Percentiles rank a stretch among this genome's conserved stretches.
phyloP scores from a whole-genome alignment of 305 asterid species.

The Withania somnifera region DNA sequence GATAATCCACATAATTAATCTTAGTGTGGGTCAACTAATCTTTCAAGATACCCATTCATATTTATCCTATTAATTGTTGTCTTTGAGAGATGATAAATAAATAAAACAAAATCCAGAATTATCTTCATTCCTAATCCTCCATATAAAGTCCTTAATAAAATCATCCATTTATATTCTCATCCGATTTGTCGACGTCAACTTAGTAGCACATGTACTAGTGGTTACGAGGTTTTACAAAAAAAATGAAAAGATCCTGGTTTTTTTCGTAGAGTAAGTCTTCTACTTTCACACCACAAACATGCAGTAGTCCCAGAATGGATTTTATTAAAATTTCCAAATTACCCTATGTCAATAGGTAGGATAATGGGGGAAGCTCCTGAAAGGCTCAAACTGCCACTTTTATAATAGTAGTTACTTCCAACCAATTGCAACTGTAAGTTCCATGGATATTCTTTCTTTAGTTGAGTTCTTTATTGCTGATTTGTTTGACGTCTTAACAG shows the following conservation, averaged over 20 bases:
- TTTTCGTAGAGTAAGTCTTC: not conserved
- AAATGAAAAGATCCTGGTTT: not conserved
- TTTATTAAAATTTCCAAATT: not conserved
- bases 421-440: not conserved
- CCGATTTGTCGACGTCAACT: no score
- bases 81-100: no score
- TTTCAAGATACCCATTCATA: no score
- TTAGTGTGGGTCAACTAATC: no score
- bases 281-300: not conserved
- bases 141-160: no score
- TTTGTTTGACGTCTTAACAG: conserved; percentile 27
- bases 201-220: no score
- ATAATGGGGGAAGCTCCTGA: not conserved
- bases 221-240: no score
- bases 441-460: not conserved
- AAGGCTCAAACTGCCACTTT: not conserved
- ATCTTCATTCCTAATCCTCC: no score
- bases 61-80: no score
- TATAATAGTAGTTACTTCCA: not conserved
- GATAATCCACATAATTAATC: no score
- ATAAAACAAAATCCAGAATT: no score
- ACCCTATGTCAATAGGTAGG: not conserved
- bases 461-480: conserved; percentile 5
- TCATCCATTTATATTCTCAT: no score
- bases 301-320: not conserved